Evolutionary conservation across 345 rosid species (phyloP), one percentile per base, ranked within the genome.

Genomic region (Rubroshorea leprosula): DNA sequence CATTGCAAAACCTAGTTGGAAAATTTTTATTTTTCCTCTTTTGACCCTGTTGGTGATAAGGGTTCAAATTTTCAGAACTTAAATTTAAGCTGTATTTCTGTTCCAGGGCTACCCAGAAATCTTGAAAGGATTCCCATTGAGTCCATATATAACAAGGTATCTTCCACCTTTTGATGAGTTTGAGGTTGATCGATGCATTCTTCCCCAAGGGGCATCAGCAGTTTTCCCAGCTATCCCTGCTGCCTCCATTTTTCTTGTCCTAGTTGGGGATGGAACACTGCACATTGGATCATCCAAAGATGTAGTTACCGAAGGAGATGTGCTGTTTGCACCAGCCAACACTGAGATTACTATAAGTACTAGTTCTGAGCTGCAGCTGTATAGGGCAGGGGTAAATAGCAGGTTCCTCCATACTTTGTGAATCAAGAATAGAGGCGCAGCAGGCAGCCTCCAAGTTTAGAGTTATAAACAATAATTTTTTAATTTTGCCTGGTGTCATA

Each of bases 131-230:
- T 71, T 80, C 58, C 81, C 76, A 20, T 39, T 94, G 64, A 72
- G 68, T 67, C 75, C 86, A 2, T 84, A 83, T 68, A 71, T 77
- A 63, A 87, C 80, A 54, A 87, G 93, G 75, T 94, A 90, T 70
- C 82, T 80, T 18, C 97, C 97, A 0, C 96, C 99, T 2, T 94
- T 94, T 20, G 89, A 87, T 21, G 99, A 94, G 70, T 94, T 94
- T 14, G 97, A 87, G 74, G 83, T 90, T 10, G 97, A 90, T 74
- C 46, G 66, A 24, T 89, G 97, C 73, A 50, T 75, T 56, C 90
- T 94, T 48, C 95, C 95, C 1, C 27, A 57, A 47, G 90, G 83
- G 25, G 75, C 78, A 55, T 79, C 93, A 0, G 73, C 90, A 0
- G 76, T 81, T 70, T 94, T 94, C 58, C 87, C 89, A 1, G 78